These are phyloP conservation scores for Aspergillus campestris DNA, from an alignment of 495 filamentous ascomycete species.

Conservation along the genomic window DNA sequence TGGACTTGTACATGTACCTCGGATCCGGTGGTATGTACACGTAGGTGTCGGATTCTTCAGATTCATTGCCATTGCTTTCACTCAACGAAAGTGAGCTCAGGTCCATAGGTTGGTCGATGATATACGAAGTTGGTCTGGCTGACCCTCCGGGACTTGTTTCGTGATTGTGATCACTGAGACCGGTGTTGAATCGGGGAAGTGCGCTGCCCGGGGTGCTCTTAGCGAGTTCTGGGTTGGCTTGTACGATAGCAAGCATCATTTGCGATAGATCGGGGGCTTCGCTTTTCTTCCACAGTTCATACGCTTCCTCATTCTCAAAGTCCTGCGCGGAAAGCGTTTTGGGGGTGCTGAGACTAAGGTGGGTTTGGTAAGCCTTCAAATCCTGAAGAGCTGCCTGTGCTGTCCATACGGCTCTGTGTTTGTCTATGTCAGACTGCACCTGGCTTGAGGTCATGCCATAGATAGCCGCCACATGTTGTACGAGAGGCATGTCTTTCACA, in stretches of 20 bases:
- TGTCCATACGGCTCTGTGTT: slow-evolving; percentile 72
- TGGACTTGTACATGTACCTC: slow-evolving; percentile 67
- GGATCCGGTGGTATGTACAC: slow-evolving; percentile 87
- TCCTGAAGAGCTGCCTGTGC: slow-evolving; percentile 85
- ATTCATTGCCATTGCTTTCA: slow-evolving; percentile 35
- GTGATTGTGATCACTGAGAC: slow-evolving; percentile 22
- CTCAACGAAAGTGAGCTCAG: slow-evolving; percentile 61
- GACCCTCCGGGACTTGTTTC: slow-evolving; percentile 52
- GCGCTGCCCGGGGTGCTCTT: slow-evolving; percentile 49
- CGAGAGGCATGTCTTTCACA: slow-evolving; percentile 94
- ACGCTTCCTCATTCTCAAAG: slow-evolving; percentile 87
- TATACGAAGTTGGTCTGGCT: slow-evolving; percentile 47
- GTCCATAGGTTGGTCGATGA: slow-evolving; percentile 70
- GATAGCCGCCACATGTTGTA: slow-evolving; percentile 73
- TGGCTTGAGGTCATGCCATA: slow-evolving; percentile 70
- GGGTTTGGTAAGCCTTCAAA: slow-evolving; percentile 84
- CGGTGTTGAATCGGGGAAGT: slow-evolving; percentile 44
- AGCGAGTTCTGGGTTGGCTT: slow-evolving; percentile 77
- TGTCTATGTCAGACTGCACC: slow-evolving; percentile 79
- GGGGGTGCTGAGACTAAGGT: slow-evolving; percentile 69
- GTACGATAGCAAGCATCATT: slow-evolving; percentile 85
- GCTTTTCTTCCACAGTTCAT: slow-evolving; percentile 78
- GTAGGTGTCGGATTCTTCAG: slow-evolving; percentile 52
- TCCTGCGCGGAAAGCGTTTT: slow-evolving; percentile 74
- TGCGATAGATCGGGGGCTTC: slow-evolving; percentile 78